Conservation (phyloP, 2,329 filamentous ascomycete species). For the Colletotrichum sp. region DNA sequence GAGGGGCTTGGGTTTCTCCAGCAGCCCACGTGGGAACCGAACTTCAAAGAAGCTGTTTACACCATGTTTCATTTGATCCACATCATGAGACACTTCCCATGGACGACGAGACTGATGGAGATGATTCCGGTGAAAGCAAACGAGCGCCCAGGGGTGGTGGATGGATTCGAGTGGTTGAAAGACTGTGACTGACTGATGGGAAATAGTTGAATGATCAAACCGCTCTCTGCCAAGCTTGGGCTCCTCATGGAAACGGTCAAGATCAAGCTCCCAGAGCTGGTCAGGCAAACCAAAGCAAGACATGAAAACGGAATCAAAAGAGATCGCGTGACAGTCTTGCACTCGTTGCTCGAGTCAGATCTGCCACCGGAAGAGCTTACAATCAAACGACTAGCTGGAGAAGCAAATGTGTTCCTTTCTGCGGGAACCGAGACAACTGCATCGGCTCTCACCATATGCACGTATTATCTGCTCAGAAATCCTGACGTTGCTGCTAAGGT, state of each 20-base stretch:
- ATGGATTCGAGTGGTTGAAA: background rate
- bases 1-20: constrained; percentile 16
- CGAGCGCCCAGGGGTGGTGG: background rate
- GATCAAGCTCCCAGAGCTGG: background rate
- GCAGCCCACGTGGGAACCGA: constrained; percentile 8
- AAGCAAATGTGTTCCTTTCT: constrained; percentile 38
- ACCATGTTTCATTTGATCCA: constrained; percentile 17
- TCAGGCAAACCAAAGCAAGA: background rate
- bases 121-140: constrained; percentile 7
- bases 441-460: background rate
- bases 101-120: background rate
- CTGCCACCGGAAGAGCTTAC: constrained; percentile 40
- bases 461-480: background rate
- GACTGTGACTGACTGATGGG: background rate
- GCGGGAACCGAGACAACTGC: constrained; percentile 40
- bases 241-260: background rate
- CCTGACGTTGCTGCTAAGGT: background rate
- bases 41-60: constrained; percentile 12
- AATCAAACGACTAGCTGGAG: constrained; percentile 35
- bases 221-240: background rate
- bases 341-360: constrained; percentile 33
- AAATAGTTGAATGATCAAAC: background rate
- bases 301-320: background rate
- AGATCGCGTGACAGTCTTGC: constrained; percentile 22
- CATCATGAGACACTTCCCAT: constrained; percentile 16